Conservation (phyloP, 139 green algal species). For the Chlamydomonas sp. region DNA sequence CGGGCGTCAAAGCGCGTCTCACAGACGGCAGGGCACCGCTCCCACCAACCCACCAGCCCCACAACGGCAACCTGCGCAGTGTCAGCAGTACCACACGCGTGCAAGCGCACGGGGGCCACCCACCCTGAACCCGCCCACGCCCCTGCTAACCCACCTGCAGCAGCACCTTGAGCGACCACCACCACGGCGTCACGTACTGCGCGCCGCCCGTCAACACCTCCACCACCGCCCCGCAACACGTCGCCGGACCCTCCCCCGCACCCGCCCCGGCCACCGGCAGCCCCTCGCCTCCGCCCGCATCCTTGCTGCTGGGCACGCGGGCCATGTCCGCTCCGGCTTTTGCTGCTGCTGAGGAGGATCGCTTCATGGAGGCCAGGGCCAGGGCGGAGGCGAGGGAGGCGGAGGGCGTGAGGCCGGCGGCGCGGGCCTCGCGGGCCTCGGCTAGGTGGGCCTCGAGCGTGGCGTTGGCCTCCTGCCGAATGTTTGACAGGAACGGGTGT, state of each 20-base stretch:
- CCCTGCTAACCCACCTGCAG: slow-evolving; percentile 1
- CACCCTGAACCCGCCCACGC: too few relatives aligned
- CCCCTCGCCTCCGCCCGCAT: background rate
- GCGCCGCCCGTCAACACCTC: background rate
- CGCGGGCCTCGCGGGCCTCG: background rate
- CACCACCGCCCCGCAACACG: background rate
- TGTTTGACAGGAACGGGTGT: too few relatives aligned
- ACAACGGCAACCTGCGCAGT: too few relatives aligned
- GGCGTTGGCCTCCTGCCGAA: background rate
- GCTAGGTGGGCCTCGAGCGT: background rate
- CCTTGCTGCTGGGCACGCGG: background rate
- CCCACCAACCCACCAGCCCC: too few relatives aligned
- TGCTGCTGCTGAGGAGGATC: background rate
- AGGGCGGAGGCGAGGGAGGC: background rate
- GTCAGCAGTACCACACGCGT: background rate
- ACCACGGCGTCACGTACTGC: slow-evolving; percentile 35
- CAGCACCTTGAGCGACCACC: slow-evolving; percentile 29
- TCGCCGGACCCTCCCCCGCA: background rate
- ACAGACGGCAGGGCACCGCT: background rate
- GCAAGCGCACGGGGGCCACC: background rate
- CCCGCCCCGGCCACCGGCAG: background rate
- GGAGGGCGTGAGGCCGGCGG: background rate
- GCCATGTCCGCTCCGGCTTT: background rate
- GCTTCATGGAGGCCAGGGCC: too few relatives aligned
- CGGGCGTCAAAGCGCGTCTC: background rate